Evolutionary conservation across 768 basidiomycete genomes (phyloP).

Genomic region (Boletus patriciae): DNA sequence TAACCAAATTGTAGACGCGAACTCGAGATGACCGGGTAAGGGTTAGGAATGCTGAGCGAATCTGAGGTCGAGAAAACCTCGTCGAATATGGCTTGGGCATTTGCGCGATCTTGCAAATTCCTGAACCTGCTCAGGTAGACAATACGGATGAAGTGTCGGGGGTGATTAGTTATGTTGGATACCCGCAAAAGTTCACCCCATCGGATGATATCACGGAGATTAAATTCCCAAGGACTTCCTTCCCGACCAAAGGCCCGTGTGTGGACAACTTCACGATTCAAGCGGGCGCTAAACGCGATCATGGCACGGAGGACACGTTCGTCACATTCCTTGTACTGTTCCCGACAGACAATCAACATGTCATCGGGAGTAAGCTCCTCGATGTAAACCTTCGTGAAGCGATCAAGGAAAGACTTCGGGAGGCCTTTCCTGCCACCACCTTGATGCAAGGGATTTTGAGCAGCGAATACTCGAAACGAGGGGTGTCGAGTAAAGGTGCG

Average conservation of each 20-base stretch:
- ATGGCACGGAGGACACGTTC: conserved; percentile 59
- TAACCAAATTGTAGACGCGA: conserved; percentile 66
- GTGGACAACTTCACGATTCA: conserved; percentile 66
- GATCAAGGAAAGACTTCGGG: conserved; percentile 95
- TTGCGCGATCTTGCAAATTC: conserved; percentile 58
- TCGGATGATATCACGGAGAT: conserved; percentile 89
- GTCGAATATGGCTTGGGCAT: conserved; percentile 55
- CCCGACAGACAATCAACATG: conserved; percentile 72
- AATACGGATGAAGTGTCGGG: conserved; percentile 62
- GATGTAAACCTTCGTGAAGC: conserved; percentile 97
- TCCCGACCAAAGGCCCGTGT: conserved; percentile 69
- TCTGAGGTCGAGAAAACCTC: conserved; percentile 43
- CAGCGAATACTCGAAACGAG: conserved; percentile 95
- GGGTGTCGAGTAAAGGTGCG: conserved; percentile 87
- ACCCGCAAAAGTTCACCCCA: conserved; percentile 67
- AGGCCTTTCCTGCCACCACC: conserved; percentile 97
- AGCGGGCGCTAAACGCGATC: conserved; percentile 76
- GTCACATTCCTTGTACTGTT: conserved; percentile 65
- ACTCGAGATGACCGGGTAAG: conserved; percentile 39
- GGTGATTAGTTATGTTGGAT: conserved; percentile 40
- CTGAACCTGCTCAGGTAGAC: conserved; percentile 90
- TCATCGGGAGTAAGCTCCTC: conserved; percentile 81
- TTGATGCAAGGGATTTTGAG: conserved; percentile 94
- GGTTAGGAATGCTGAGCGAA: conserved; percentile 41
- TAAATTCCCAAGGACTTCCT: conserved; percentile 97